These are phyloP conservation scores for Ascobolus immersus DNA, from an alignment of 495 filamentous ascomycete species.

Conservation along the genomic window DNA sequence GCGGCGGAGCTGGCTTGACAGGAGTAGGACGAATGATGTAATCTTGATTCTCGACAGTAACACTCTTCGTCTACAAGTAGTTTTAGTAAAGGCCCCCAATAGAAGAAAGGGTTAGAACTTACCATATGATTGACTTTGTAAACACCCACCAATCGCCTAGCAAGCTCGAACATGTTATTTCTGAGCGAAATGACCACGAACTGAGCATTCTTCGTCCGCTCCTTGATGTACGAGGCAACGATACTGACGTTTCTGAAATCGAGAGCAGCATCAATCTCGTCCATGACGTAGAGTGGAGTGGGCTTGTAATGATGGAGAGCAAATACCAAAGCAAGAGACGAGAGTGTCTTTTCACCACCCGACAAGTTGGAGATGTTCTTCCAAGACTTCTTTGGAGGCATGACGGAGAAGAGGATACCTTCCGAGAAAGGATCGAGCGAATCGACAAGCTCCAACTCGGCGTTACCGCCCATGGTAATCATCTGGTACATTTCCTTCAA, in stretches of 20 bases:
- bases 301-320: conserved; percentile 95
- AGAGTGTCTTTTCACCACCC: conserved; percentile 90
- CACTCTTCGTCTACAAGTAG: conserved; percentile 45
- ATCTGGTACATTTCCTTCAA: conserved; percentile 99
- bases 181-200: conserved; percentile 94
- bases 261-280: conserved; percentile 94
- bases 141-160: conserved; percentile 72
- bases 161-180: conserved; percentile 99
- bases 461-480: conserved; percentile 99
- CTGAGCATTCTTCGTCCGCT: conserved; percentile 94
- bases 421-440: conserved; percentile 88
- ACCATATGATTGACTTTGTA: conserved; percentile 99
- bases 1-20: no score
- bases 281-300: conserved; percentile 95
- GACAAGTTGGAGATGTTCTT: conserved; percentile 92
- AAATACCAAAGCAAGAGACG: conserved; percentile 81
- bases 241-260: conserved; percentile 98
- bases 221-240: conserved; percentile 95
- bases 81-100: not conserved
- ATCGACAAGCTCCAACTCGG: conserved; percentile 89
- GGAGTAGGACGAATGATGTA: no score
- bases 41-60: conserved; percentile 80
- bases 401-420: conserved; percentile 86
- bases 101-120: conserved; percentile 11
- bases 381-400: conserved; percentile 99